Base-by-base conservation (phyloP, 1,284 basidiomycete genomes). In the Malassezia globosa region DNA sequence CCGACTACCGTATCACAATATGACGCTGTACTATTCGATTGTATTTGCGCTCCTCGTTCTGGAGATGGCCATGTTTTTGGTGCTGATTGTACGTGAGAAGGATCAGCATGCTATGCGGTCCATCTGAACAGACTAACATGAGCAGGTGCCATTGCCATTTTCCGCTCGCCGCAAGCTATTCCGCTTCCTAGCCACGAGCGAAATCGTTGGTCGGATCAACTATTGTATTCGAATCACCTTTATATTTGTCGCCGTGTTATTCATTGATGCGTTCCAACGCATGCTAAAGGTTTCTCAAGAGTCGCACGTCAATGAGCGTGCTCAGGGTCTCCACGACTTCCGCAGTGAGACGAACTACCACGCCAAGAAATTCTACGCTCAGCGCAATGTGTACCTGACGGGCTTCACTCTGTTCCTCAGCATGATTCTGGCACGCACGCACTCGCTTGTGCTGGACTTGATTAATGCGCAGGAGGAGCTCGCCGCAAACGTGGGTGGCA, bases 391-490 rank as follows among this genome's bases (percentile, higher is more conserved):
- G 54, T 95, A 95, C 73, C 78, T 94, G 18, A 94, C 89, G 35
- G 70, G 70, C 14, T 72, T 72, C 50, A 87, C 84, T 47, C 78
- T 96, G 37, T 94, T 94, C 82, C 82, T 95, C 26, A 65, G 64
- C 55, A 43, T 71, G 54, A 84, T 94, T 62, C 82, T 95, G 59
- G 84, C 87, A 7, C 83, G 89, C 62, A 87, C 85, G 4, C 92
- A 92, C 76, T 84, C 83, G 74, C 85, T 95, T 69, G 80, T 86
- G 48, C 81, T 89, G 60, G 87, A 94, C 72, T 82, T 94, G 54
- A 85, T 94, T 63, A 81, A 87, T 62, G 80, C 82, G 2, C 87
- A 92, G 73, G 88, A 90, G 64, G 81, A 87, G 65, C 86, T 86
- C 66, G 81, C 40, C 7, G 37, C 44, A 31, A 46, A 48, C n/a